Evolutionary conservation across 2,329 filamentous ascomycete species (phyloP), one percentile per base, ranked within the genome.

Genomic region (Phaeoacremonium minimum): DNA sequence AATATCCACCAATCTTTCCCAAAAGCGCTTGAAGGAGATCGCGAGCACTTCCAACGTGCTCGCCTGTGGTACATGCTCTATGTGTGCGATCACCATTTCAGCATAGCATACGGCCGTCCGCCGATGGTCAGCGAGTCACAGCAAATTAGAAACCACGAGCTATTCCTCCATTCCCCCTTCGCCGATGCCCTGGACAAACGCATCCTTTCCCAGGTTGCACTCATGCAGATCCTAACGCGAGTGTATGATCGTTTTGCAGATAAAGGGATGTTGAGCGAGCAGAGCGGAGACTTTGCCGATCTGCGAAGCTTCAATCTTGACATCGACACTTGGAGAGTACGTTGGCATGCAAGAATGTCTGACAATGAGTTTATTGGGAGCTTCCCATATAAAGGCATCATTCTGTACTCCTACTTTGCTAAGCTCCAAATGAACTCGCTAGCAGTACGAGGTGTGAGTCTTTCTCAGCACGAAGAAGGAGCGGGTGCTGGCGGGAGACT

Each of bases 51-150:
- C 47, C 68, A 77, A 38, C 64, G 71, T 12, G 69, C 75, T 7
- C 63, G 77, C 16, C 57, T 83, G 5, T 83, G 76, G 75, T 81
- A 80, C 51, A 49, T 55, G 44, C 47, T 58, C 0, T 57, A 55
- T 32, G 49, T 56, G 1, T 58, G 54, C 39, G 53, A 58, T 14
- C 55, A 52, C 20, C 56, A 58, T 30, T 55, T 57, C 35, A 54
- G 51, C 30, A 55, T 58, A 29, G 53, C 53, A 4, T 58, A 56
- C 20, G 53, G 55, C 2, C 48, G 56, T 3, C 55, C 56, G 11
- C 49, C 55, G 1, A 51, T 54, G 41, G 53, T 37, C 15, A 28
- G 36, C 15, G 38, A 46, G 34, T 44, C 20, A 9, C 32, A 42
- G 18, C 32, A 33, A 14, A 18, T 46, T 7, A 18, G 32, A 18